These are phyloP conservation scores for Lagenaria siceraria DNA, from an alignment of 306 rosid species.

Conservation along the genomic window DNA sequence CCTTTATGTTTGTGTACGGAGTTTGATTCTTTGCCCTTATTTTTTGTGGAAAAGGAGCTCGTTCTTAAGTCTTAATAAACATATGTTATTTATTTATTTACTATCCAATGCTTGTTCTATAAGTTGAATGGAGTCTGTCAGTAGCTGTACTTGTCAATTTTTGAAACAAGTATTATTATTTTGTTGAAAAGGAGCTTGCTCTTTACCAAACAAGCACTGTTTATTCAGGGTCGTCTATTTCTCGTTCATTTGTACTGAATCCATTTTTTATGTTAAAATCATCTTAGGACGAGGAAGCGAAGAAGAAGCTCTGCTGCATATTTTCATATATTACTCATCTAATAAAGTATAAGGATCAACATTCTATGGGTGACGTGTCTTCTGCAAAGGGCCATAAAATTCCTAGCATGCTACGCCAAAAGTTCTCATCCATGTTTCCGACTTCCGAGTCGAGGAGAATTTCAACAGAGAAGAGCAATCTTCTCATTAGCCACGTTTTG, in stretches of 20 bases:
- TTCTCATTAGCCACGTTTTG: slow-evolving; percentile 53
- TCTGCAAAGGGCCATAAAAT: slow-evolving; percentile 42
- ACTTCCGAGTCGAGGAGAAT: slow-evolving; percentile 27
- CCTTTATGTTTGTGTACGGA: background rate
- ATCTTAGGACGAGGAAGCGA: slow-evolving; percentile 60
- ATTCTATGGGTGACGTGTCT: slow-evolving; percentile 33
- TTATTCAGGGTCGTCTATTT: background rate
- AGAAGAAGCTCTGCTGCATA: slow-evolving; percentile 40
- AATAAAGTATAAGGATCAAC: slow-evolving; percentile 59
- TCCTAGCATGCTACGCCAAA: slow-evolving; percentile 44
- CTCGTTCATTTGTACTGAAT: background rate
- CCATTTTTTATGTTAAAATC: background rate
- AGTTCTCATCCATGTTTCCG: slow-evolving; percentile 39
- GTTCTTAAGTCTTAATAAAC: background rate
- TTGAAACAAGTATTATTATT: background rate
- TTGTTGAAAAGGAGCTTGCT: background rate
- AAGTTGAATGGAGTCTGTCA: background rate
- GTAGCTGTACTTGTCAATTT: background rate
- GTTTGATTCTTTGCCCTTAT: background rate
- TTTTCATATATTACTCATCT: slow-evolving; percentile 69
- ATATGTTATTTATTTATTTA: background rate
- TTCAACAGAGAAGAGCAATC: slow-evolving; percentile 38
- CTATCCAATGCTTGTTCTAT: background rate
- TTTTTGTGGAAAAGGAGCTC: background rate
- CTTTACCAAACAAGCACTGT: background rate